A percentile compares a stretch with the other conserved stretches of the same genome.
phyloP scores from a whole-genome alignment of 179 eudicot genomes.

The Camellia oleifera region DNA sequence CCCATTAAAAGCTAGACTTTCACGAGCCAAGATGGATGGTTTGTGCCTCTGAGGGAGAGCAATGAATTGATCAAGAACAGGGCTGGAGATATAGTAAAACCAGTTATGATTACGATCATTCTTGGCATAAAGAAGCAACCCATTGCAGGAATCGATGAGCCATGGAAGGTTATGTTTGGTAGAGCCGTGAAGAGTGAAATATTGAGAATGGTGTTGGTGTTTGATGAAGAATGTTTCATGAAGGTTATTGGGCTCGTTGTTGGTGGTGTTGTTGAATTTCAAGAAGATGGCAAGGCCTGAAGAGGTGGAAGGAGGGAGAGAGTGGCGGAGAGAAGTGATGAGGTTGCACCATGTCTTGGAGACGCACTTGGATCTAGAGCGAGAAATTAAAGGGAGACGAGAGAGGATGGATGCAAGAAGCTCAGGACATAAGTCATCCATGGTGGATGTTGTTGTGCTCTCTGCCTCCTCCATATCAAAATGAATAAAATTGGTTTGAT shows the following conservation, averaged over 20 bases:
- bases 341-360: not conserved
- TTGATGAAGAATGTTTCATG: constrained; percentile 1
- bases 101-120: not conserved
- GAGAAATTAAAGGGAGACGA: not conserved
- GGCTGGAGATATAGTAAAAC: constrained; percentile 15
- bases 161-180: not conserved
- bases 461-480: not conserved
- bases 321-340: constrained; percentile 12
- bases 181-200: not conserved
- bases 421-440: not conserved
- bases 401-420: constrained; percentile 7
- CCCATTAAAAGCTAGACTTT: constrained; percentile 13
- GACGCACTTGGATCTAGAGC: not conserved
- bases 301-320: not conserved
- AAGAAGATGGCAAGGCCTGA: constrained; percentile 6
- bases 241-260: not conserved
- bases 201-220: not conserved
- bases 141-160: constrained; percentile 23
- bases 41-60: constrained; percentile 5
- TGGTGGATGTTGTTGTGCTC: too few species aligned
- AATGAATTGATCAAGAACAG: not conserved
- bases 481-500: too few species aligned
- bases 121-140: constrained; percentile 23
- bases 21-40: not conserved
- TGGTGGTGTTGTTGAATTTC: not conserved